Evolutionary conservation across 2,329 filamentous ascomycete genomes (phyloP).

Genomic region (Arthrobotrys megalospora): DNA sequence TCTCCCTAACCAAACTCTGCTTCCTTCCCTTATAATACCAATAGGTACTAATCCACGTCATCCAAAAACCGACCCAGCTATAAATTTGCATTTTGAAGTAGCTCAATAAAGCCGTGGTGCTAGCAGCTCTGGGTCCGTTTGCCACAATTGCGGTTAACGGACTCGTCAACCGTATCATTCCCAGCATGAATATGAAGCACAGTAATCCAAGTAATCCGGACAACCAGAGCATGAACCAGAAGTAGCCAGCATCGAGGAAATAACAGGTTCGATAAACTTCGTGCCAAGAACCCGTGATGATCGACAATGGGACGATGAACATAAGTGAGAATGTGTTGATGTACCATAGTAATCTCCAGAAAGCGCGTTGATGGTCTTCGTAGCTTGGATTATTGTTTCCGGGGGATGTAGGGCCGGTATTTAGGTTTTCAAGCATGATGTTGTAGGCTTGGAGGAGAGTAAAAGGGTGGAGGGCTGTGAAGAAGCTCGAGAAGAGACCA

Average conservation of each 20-base stretch:
- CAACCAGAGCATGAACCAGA: constrained; percentile 72
- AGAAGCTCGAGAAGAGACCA: constrained; percentile 71
- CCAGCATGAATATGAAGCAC: constrained; percentile 70
- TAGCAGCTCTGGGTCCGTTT: constrained; percentile 70
- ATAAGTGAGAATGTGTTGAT: constrained; percentile 71
- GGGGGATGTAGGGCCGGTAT: constrained; percentile 66
- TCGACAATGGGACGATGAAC: constrained; percentile 70
- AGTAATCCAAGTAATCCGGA: constrained; percentile 70
- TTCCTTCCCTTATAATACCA: constrained; percentile 70
- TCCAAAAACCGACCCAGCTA: constrained; percentile 71
- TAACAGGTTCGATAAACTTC: constrained; percentile 72
- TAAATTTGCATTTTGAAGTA: constrained; percentile 70
- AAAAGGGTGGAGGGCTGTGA: constrained; percentile 71
- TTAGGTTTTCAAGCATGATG: constrained; percentile 69
- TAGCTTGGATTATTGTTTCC: constrained; percentile 57
- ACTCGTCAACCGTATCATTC: constrained; percentile 71
- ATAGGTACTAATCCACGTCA: constrained; percentile 71
- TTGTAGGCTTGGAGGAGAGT: constrained; percentile 71
- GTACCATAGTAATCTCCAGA: constrained; percentile 72
- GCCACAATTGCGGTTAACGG: constrained; percentile 71
- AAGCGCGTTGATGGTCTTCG: constrained; percentile 71
- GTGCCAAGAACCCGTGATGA: constrained; percentile 70
- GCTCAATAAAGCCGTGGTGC: constrained; percentile 70
- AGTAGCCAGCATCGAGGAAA: constrained; percentile 73
- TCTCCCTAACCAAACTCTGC: constrained; percentile 65